Base-by-base conservation (phyloP, 2,329 filamentous ascomycete genomes). In the Didymella pomorum region DNA sequence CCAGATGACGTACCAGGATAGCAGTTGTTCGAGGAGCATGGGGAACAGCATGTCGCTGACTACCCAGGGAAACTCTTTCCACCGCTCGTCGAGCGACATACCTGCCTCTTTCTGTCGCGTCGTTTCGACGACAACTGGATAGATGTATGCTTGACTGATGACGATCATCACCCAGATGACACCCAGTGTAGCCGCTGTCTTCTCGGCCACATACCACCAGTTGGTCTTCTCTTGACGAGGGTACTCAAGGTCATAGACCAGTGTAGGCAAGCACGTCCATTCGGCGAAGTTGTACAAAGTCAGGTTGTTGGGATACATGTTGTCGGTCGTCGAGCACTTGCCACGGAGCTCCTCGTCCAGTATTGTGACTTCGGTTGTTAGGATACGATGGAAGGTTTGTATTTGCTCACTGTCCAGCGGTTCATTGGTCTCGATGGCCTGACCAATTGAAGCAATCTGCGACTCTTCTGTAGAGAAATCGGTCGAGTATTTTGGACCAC, bases 1-100 rank as follows among this genome's bases (percentile, higher is more conserved):
- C 91, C 91, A 94, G 64, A 93, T 93, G 26, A 94, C 83, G 73
- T 93, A 93, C 88, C 90, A 94, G 0, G 86, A 83, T 56, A 92
- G 83, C 51, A 93, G 77, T 61, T 92, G 92, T 72, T 93, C 90
- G 77, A 92, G 86, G 78, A 93, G 86, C 61, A 94, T 88, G 0
- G 90, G 91, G 61, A 93, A 92, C 9, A 92, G 82, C 60, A 94
- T 82, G 67, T 93, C 90, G 58, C 83, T 84, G n/a, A 92, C 78
- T 54, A 93, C 84, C 84, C 88, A 91, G 0, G 91, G 90, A 58
- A 93, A 92, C 57, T 87, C 84, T 56, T 78, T 79, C 69, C 91
- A 85, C 45, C 90, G 83, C 60, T 86, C 80, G 3, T 79, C 74
- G 7, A 91, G 78, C 0, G 87, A 80, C 74, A 90, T 80, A 7